phyloP scores from a whole-genome alignment of 768 basidiomycete species.

The Boletus subcaerulescens region DNA sequence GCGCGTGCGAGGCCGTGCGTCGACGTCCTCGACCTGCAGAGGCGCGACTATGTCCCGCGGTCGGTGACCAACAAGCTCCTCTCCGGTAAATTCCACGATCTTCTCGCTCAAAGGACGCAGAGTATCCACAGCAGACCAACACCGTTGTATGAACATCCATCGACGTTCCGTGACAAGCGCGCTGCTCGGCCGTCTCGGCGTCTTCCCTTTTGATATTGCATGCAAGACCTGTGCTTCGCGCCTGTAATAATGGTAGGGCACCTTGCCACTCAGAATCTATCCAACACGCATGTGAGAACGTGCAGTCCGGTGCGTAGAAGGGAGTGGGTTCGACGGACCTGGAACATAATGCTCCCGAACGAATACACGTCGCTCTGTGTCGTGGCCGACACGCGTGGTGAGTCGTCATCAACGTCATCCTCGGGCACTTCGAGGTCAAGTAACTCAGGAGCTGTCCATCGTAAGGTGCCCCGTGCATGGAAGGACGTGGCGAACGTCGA shows the following conservation, averaged over 20 bases:
- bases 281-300: not conserved
- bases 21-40: conserved; percentile 2
- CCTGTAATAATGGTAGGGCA: conserved; percentile 14
- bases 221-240: conserved; percentile 8
- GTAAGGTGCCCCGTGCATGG: conserved; percentile 7
- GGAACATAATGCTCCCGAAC: not conserved
- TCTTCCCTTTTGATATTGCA: conserved; percentile 5
- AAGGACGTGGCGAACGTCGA: conserved; percentile 19
- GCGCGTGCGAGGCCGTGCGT: too few relatives aligned
- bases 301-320: too few relatives aligned
- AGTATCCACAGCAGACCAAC: conserved; percentile 24
- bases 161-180: not conserved
- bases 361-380: conserved; percentile 2
- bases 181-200: not conserved
- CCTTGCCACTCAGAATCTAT: conserved; percentile 11
- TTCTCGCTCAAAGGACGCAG: too few relatives aligned
- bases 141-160: conserved; percentile 14
- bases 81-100: too few relatives aligned
- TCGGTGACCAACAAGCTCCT: conserved; percentile 10
- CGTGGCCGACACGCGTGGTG: not conserved
- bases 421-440: conserved; percentile 1
- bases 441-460: conserved; percentile 9
- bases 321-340: not conserved
- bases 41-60: conserved; percentile 33
- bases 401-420: not conserved